Conservation (phyloP, 106 monocot species). For the Xerophyta viscosa region DNA sequence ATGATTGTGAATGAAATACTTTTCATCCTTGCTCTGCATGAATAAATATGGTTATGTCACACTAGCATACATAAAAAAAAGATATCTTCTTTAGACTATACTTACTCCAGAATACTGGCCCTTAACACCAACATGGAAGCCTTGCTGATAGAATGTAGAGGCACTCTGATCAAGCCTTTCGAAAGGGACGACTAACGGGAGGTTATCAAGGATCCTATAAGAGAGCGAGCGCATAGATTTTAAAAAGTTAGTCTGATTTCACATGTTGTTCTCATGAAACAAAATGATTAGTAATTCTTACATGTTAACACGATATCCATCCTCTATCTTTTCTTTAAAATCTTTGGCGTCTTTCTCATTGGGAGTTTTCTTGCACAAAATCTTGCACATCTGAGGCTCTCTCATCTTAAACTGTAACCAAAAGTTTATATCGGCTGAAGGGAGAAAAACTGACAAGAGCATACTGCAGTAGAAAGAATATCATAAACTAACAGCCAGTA, state of each 20-base stretch:
- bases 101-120: slow-evolving; percentile 60
- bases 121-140: slow-evolving; percentile 74
- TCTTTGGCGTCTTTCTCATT: slow-evolving; percentile 60
- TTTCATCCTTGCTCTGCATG: slow-evolving; percentile 78
- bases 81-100: background rate
- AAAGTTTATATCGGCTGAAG: too few species aligned
- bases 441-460: too few species aligned
- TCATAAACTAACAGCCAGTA: too few species aligned
- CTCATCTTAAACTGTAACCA: slow-evolving; percentile 76
- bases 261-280: too few species aligned
- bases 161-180: slow-evolving; percentile 55
- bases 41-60: background rate
- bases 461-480: too few species aligned
- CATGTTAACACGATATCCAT: slow-evolving; percentile 96
- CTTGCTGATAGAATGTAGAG: slow-evolving; percentile 59
- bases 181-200: slow-evolving; percentile 83
- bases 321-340: slow-evolving; percentile 91
- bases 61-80: background rate
- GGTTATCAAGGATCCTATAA: slow-evolving; percentile 92
- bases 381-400: slow-evolving; percentile 71
- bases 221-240: background rate
- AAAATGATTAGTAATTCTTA: too few species aligned
- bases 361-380: slow-evolving; percentile 63
- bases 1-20: slow-evolving; percentile 82
- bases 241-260: too few species aligned